Conservation (phyloP, 495 filamentous ascomycete species). For the Xylona heveae region DNA sequence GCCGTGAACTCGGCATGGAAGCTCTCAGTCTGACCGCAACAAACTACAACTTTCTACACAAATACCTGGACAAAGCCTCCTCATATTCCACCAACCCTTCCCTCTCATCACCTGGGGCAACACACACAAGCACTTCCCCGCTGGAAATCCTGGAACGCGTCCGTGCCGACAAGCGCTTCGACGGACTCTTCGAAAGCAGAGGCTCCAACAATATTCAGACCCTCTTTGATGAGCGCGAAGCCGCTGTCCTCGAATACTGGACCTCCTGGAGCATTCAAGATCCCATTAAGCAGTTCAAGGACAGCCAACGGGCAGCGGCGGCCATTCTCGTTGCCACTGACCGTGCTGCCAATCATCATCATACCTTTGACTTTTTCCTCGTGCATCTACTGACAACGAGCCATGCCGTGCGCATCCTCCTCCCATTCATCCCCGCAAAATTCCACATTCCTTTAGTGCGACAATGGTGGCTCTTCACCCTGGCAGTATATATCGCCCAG, state of each 20-base stretch:
- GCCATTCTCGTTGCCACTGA: constrained; percentile 46
- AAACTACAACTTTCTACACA: constrained; percentile 57
- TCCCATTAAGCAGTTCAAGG: constrained; percentile 46
- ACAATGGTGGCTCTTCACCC: constrained; percentile 73
- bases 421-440: constrained; percentile 53
- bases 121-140: constrained; percentile 27
- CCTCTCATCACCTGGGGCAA: constrained; percentile 18
- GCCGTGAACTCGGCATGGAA: constrained; percentile 64
- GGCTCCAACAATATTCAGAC: constrained; percentile 40
- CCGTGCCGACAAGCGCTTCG: constrained; percentile 25
- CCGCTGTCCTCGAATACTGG: constrained; percentile 63
- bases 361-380: constrained; percentile 61
- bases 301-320: constrained; percentile 55
- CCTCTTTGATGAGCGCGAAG: constrained; percentile 47
- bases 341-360: constrained; percentile 27
- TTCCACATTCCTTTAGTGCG: constrained; percentile 52
- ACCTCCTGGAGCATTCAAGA: constrained; percentile 55
- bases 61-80: constrained; percentile 54
- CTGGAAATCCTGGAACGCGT: constrained; percentile 45
- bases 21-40: constrained; percentile 46
- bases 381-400: constrained; percentile 63
- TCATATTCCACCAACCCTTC: constrained; percentile 34
- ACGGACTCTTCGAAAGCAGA: constrained; percentile 24
- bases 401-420: constrained; percentile 67
- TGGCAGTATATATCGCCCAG: constrained; percentile 58